Conservation (phyloP, 2,329 filamentous ascomycete genomes). For the Penicillium sp. region DNA sequence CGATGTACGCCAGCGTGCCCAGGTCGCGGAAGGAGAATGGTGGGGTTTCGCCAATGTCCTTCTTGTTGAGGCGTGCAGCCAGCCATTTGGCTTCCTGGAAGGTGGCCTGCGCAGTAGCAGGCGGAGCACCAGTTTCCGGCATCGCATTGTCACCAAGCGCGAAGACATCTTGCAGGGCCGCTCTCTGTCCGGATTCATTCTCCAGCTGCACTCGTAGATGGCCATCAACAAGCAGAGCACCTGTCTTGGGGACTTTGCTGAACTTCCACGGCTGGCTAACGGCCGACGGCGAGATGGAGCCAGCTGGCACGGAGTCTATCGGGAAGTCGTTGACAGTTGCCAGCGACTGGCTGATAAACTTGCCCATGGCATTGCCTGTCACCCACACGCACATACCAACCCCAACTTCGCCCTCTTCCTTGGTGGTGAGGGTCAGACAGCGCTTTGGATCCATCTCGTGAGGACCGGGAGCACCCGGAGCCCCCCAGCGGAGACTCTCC, state of each 20-base stretch:
- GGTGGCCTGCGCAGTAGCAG: constrained; percentile 59
- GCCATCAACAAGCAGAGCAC: constrained; percentile 55
- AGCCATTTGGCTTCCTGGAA: constrained; percentile 60
- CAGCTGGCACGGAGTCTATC: constrained; percentile 25
- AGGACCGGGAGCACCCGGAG: constrained; percentile 41
- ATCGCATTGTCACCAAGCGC: constrained; percentile 58
- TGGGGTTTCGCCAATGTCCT: constrained; percentile 34
- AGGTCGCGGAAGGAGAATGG: constrained; percentile 57
- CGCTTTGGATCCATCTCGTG: constrained; percentile 45
- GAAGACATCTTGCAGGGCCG: constrained; percentile 53
- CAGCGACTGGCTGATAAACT: constrained; percentile 30
- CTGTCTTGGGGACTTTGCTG: constrained; percentile 48
- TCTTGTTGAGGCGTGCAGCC: constrained; percentile 53
- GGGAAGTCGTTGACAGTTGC: constrained; percentile 36
- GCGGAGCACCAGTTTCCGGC: constrained; percentile 51
- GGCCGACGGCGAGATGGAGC: constrained; percentile 3
- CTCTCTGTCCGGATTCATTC: constrained; percentile 34
- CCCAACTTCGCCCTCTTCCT: constrained; percentile 58
- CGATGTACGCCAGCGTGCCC: constrained; percentile 60
- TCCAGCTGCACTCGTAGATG: constrained; percentile 56
- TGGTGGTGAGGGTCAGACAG: constrained; percentile 52
- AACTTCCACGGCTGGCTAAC: constrained; percentile 46
- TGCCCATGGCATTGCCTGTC: constrained; percentile 39
- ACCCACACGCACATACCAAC: constrained; percentile 62
- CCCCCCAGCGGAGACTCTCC: constrained; percentile 51